phyloP scores from a whole-genome alignment of 2,329 filamentous ascomycete species.

The Pseudopithomyces chartarum region DNA sequence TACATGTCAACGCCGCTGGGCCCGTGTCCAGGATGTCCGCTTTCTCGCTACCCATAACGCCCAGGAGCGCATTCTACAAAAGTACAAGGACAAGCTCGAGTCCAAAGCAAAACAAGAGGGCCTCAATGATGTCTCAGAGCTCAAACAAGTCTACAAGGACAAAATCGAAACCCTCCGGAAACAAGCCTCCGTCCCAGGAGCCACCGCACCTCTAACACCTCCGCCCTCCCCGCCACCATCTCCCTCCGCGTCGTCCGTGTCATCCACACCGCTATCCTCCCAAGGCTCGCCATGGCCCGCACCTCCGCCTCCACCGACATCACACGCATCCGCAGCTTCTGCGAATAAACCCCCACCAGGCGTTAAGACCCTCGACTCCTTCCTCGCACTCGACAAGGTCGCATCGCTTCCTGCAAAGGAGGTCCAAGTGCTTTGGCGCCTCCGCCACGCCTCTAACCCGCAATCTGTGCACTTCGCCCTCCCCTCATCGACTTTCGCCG shows the following conservation, averaged over 20 bases:
- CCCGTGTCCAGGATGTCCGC: conserved; percentile 88
- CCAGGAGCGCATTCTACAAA: conserved; percentile 73
- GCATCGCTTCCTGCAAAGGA: conserved; percentile 75
- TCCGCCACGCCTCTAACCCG: conserved; percentile 76
- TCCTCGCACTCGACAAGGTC: conserved; percentile 80
- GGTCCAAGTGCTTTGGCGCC: conserved; percentile 86
- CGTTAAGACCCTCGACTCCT: conserved; percentile 69
- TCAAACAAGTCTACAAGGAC: conserved; percentile 83
- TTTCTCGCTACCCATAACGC: conserved; percentile 81
- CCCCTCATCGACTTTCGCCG: conserved; percentile 71
- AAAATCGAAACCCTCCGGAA: conserved; percentile 76
- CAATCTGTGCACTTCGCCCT: conserved; percentile 84
- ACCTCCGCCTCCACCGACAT: conserved; percentile 33
- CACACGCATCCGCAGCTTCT: conserved; percentile 15
- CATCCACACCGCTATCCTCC: conserved; percentile 4
- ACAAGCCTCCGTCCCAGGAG: conserved; percentile 63
- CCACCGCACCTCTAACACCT: conserved; percentile 51
- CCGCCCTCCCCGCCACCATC: conserved; percentile 16
- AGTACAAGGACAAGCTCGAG: conserved; percentile 85
- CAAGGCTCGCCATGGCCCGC: conserved; percentile 30
- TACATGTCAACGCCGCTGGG: conserved; percentile 75
- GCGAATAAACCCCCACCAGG: conserved; percentile 47
- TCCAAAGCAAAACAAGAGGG: conserved; percentile 78
- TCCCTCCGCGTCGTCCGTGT: conserved; percentile 8
- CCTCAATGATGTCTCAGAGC: conserved; percentile 70